phyloP scores from a whole-genome alignment of 225 moss, liverwort and hornwort genomes.

The Polytrichum formosum region DNA sequence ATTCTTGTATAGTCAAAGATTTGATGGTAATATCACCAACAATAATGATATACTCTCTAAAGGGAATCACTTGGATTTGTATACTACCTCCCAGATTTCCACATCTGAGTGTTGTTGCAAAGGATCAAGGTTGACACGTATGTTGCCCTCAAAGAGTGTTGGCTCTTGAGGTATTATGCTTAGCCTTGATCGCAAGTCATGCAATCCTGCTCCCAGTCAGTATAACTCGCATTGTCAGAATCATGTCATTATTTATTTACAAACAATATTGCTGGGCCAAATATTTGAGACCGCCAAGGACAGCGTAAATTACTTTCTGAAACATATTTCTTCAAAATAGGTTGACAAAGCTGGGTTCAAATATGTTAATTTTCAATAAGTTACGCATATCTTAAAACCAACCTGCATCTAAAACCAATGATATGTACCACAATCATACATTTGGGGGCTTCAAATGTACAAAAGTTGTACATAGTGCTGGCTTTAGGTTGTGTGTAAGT shows the following conservation, averaged over 20 bases:
- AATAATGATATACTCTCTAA: background rate
- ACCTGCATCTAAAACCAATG: too few species aligned
- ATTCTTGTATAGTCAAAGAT: background rate
- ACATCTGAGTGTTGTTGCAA: conserved; percentile 35
- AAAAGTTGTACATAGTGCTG: too few species aligned
- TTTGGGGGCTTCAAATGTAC: too few species aligned
- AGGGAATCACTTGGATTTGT: background rate
- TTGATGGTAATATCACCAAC: background rate
- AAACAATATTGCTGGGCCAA: background rate
- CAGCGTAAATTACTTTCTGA: background rate
- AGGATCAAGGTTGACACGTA: conserved; percentile 49
- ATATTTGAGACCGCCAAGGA: background rate
- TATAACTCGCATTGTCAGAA: background rate
- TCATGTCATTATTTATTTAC: background rate
- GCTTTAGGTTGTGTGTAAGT: background rate
- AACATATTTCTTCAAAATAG: background rate
- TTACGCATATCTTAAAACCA: too few species aligned
- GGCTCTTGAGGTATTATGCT: conserved; percentile 66
- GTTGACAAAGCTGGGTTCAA: too few species aligned
- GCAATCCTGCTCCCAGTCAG: conserved; percentile 19
- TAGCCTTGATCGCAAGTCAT: conserved; percentile 42
- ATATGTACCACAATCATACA: too few species aligned
- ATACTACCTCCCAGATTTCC: conserved; percentile 49
- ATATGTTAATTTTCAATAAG: too few species aligned
- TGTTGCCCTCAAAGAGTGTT: conserved; percentile 52